phyloP scores from a whole-genome alignment of 2,329 filamentous ascomycete species.

The Trichoderma atrobrunneum region DNA sequence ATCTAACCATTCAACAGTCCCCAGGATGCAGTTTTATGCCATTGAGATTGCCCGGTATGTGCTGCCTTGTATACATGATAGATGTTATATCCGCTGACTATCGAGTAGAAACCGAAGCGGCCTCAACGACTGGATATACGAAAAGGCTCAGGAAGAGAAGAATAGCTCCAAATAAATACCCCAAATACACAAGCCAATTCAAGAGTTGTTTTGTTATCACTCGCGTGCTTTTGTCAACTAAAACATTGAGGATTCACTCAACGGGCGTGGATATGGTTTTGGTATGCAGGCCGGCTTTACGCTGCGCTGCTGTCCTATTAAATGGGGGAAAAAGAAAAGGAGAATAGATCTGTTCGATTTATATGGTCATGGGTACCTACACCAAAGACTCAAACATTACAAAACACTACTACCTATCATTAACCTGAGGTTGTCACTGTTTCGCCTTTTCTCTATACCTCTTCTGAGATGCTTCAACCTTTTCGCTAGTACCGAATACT shows the following conservation, averaged over 20 bases:
- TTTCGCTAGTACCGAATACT: too few species aligned
- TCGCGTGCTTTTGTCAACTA: not conserved
- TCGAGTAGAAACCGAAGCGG: constrained; percentile 72
- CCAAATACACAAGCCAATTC: not conserved
- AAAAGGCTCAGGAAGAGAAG: constrained; percentile 67
- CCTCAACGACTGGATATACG: constrained; percentile 96
- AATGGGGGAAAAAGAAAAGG: not conserved
- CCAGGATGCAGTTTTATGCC: constrained; percentile 57
- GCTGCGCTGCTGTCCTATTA: too few species aligned
- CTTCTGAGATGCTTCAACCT: not conserved
- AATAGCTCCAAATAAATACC: constrained; percentile 22
- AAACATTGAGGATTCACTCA: not conserved
- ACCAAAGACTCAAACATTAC: not conserved
- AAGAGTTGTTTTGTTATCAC: not conserved
- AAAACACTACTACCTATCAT: not conserved
- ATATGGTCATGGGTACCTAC: not conserved
- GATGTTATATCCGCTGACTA: constrained; percentile 10
- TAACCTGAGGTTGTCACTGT: too few species aligned
- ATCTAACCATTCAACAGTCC: constrained; percentile 37
- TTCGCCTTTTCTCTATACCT: not conserved
- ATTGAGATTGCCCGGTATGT: constrained; percentile 47
- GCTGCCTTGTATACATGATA: not conserved
- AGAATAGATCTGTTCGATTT: not conserved
- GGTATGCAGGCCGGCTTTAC: not conserved
- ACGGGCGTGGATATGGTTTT: not conserved